These are phyloP conservation scores for Grosmannia clavigera DNA, from an alignment of 2,329 filamentous ascomycete genomes.

Conservation along the genomic window DNA sequence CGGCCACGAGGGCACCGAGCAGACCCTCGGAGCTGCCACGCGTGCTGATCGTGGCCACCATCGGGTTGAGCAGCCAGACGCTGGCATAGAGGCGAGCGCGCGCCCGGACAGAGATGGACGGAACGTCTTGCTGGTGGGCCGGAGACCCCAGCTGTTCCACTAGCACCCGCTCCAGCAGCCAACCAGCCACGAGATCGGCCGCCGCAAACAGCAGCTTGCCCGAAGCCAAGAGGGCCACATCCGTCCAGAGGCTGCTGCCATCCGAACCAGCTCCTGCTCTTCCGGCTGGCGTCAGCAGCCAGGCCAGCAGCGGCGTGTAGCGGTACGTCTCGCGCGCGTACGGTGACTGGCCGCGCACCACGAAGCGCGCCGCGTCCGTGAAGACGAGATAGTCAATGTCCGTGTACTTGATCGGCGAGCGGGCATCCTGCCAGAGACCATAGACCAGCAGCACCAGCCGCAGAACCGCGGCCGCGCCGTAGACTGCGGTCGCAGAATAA, in stretches of 20 bases:
- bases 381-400: slow-evolving; percentile 99
- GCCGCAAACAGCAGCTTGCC: slow-evolving; percentile 80
- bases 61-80: slow-evolving; percentile 92
- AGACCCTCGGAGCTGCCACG: slow-evolving; percentile 88
- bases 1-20: slow-evolving; percentile 72
- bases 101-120: slow-evolving; percentile 12
- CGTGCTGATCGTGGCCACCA: slow-evolving; percentile 96
- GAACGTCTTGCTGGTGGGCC: too few species aligned
- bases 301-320: slow-evolving; percentile 88
- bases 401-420: slow-evolving; percentile 91
- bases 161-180: slow-evolving; percentile 47
- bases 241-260: slow-evolving; percentile 18
- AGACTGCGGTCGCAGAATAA: slow-evolving; percentile 32
- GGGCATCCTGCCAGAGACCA: slow-evolving; percentile 81
- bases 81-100: slow-evolving; percentile 64
- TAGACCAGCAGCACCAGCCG: slow-evolving; percentile 69
- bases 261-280: slow-evolving; percentile 22
- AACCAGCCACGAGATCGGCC: slow-evolving; percentile 76
- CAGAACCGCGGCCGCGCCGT: slow-evolving; percentile 47
- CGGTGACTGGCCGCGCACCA: slow-evolving; percentile 52
- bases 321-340: slow-evolving; percentile 91
- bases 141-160: slow-evolving; percentile 2
- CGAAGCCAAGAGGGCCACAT: slow-evolving; percentile 55
- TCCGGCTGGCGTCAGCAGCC: slow-evolving; percentile 74
- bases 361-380: slow-evolving; percentile 79